Evolutionary conservation across 192 early-diverging fungal genomes (phyloP).

Genomic region (Phlyctochytrium arcticum): DNA sequence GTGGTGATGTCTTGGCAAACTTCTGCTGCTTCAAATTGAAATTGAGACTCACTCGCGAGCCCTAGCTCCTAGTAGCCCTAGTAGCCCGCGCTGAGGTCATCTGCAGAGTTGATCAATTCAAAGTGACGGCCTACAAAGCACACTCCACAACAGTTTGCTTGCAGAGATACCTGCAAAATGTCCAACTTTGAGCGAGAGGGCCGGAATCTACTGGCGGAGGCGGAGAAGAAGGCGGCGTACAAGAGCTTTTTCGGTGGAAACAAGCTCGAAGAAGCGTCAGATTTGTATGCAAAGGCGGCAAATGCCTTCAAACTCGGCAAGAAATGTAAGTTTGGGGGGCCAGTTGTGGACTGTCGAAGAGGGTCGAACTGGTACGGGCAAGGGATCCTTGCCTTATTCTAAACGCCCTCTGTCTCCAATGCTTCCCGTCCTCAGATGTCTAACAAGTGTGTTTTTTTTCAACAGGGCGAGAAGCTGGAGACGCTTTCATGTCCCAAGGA

Average conservation of each 20-base stretch:
- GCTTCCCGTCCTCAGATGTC: too few relatives aligned
- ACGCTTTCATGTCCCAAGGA: slow-evolving; percentile 84
- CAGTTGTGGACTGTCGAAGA: not conserved
- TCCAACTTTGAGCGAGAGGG: slow-evolving; percentile 22
- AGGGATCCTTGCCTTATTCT: too few relatives aligned
- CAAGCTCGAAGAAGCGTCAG: slow-evolving; percentile 92
- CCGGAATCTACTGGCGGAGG: slow-evolving; percentile 29
- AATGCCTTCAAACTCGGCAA: slow-evolving; percentile 92
- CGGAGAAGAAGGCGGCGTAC: slow-evolving; percentile 44
- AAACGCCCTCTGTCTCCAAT: too few relatives aligned
- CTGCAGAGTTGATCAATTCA: too few relatives aligned
- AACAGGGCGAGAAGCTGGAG: slow-evolving; percentile 88
- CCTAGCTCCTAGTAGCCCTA: too few relatives aligned
- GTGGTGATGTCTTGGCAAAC: too few relatives aligned
- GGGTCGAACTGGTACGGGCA: not conserved
- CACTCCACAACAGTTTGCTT: too few relatives aligned
- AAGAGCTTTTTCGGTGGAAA: slow-evolving; percentile 60
- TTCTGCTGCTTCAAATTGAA: too few relatives aligned
- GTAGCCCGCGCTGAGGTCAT: too few relatives aligned
- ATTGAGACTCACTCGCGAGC: too few relatives aligned
- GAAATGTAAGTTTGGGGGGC: slow-evolving; percentile 61
- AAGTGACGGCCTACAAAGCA: too few relatives aligned
- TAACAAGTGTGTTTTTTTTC: too few relatives aligned
- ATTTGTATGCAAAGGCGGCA: slow-evolving; percentile 85
- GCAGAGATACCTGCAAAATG: not conserved